phyloP scores from a whole-genome alignment of 352 stramenopile species.

The Globisporangium carolinianum region DNA sequence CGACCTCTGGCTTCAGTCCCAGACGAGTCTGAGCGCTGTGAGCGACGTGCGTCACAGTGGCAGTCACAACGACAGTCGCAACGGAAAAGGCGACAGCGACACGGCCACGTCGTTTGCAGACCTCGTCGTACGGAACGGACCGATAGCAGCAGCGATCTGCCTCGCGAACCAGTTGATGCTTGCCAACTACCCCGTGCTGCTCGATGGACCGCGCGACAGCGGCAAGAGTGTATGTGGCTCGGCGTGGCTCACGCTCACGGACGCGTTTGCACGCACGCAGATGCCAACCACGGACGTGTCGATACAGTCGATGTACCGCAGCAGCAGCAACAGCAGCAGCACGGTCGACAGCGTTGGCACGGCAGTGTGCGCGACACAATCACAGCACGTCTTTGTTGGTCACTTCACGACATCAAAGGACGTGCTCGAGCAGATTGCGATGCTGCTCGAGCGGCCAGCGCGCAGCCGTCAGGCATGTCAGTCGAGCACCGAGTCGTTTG shows the following conservation, averaged over 20 bases:
- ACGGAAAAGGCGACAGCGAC: not conserved
- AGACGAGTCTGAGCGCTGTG: slow-evolving; percentile 9
- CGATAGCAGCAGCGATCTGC: slow-evolving; percentile 30
- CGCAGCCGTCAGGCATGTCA: not conserved
- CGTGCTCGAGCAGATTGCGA: slow-evolving; percentile 9
- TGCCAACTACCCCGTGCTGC: slow-evolving; percentile 23
- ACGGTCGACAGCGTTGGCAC: not conserved
- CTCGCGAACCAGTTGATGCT: slow-evolving; percentile 42
- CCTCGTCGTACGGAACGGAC: slow-evolving; percentile 32
- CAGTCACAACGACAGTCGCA: not conserved
- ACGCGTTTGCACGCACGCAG: slow-evolving; percentile 33
- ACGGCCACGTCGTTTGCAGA: not conserved
- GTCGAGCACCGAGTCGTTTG: too few relatives aligned
- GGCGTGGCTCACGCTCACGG: slow-evolving; percentile 19
- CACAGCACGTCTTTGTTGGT: slow-evolving; percentile 13
- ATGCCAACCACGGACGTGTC: not conserved
- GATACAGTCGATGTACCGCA: not conserved
- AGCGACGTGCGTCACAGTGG: slow-evolving; percentile 1
- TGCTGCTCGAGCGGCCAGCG: slow-evolving; percentile 5
- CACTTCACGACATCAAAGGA: slow-evolving; percentile 4
- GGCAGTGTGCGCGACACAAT: not conserved
- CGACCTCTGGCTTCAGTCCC: slow-evolving; percentile 30
- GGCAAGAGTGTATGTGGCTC: slow-evolving; percentile 45
- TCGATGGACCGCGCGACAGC: slow-evolving; percentile 33
- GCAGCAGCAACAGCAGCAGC: not conserved